A percentile compares a stretch with the other conserved stretches of the same genome.
These are phyloP conservation scores for Daldinia decipiens DNA, from an alignment of 495 filamentous ascomycete species.

Conservation along the genomic window DNA sequence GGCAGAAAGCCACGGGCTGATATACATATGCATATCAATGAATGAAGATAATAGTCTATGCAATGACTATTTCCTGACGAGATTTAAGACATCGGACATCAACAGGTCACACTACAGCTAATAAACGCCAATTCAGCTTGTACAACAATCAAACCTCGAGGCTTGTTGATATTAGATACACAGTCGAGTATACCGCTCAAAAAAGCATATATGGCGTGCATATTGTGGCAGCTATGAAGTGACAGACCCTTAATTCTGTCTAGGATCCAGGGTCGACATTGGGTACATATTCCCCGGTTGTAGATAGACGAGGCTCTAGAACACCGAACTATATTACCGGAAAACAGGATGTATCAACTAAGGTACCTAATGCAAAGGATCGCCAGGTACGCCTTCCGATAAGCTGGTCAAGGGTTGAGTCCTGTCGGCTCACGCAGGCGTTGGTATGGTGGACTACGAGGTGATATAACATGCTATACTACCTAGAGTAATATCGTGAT, in stretches of 20 bases:
- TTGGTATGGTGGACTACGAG: neutral
- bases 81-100: conserved; percentile 1
- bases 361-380: conserved; percentile 19
- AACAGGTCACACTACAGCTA: conserved; percentile 21
- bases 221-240: neutral
- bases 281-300: conserved; percentile 25
- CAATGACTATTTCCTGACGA: conserved; percentile 29
- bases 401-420: neutral
- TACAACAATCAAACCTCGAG: neutral
- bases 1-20: neutral
- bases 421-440: neutral
- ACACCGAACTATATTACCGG: neutral
- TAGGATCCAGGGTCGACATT: conserved; percentile 20
- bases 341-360: conserved; percentile 1
- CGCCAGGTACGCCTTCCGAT: conserved; percentile 18
- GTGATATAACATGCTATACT: conserved; percentile 1
- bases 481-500: neutral
- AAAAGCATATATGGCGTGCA: neutral
- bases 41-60: neutral
- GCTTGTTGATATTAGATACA: neutral
- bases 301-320: conserved; percentile 10
- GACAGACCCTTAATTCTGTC: conserved; percentile 4
- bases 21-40: conserved; percentile 10
- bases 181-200: conserved; percentile 2
- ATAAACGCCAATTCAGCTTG: conserved; percentile 18